Evolutionary conservation across 257 asterid genomes (phyloP).

Genomic region (Jaltomata sinuosa): DNA sequence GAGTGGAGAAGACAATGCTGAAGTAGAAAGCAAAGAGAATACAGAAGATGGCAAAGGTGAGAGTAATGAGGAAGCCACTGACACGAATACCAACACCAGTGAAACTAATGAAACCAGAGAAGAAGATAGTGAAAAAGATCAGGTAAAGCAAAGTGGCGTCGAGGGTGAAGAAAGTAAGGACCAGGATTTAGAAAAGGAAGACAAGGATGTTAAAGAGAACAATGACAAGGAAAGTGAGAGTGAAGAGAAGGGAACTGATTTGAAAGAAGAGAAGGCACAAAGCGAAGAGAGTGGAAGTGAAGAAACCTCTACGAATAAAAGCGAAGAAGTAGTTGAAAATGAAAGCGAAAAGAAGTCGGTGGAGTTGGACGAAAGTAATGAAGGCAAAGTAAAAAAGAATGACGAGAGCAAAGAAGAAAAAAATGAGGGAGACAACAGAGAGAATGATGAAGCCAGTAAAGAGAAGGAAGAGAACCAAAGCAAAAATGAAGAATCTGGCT

Average conservation of each 20-base stretch:
- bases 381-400: constrained; percentile 18
- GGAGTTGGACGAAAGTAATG: constrained; percentile 12
- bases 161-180: constrained; percentile 12
- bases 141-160: constrained; percentile 10
- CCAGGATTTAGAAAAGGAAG: not conserved
- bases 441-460: constrained; percentile 10
- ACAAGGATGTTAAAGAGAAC: constrained; percentile 1
- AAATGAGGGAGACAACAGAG: constrained; percentile 17
- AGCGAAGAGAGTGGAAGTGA: not conserved
- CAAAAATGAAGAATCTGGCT: constrained; percentile 16
- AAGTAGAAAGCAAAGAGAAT: constrained; percentile 10
- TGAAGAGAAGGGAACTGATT: constrained; percentile 8
- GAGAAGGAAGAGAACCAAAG: constrained; percentile 24
- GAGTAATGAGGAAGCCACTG: constrained; percentile 12
- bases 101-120: not conserved
- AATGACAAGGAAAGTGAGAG: not conserved
- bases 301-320: constrained; percentile 14
- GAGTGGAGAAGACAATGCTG: constrained; percentile 16
- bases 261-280: constrained; percentile 2
- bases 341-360: constrained; percentile 30
- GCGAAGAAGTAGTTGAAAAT: constrained; percentile 17
- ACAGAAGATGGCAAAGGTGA: constrained; percentile 11
- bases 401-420: constrained; percentile 19
- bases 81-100: not conserved
- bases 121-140: constrained; percentile 7